Percentiles rank a stretch among this genome's conserved stretches.
Conservation (phyloP, 176 grass and related monocot genomes). For the Calamus simplicifolius region DNA sequence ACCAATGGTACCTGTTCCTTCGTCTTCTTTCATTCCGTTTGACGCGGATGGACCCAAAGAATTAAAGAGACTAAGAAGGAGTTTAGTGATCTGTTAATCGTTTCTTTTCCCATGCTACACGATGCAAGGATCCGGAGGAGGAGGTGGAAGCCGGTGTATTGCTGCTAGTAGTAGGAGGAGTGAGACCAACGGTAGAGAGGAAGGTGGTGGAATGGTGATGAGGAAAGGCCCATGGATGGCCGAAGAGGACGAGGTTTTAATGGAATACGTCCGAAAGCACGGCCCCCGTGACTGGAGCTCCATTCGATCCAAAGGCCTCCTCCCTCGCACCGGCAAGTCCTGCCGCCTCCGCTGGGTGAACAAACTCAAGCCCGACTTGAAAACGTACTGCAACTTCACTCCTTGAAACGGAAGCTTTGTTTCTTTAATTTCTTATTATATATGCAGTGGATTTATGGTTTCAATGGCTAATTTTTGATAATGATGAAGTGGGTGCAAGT, state of each 20-base stretch:
- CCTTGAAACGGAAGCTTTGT: too few species aligned
- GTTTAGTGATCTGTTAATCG: neutral
- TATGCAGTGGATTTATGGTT: neutral
- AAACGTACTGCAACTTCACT: constrained; percentile 31
- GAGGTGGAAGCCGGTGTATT: neutral
- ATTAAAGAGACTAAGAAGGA: neutral
- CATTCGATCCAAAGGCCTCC: constrained; percentile 78
- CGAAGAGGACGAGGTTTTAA: constrained; percentile 66
- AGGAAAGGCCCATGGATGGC: constrained; percentile 57
- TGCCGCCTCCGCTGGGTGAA: constrained; percentile 95
- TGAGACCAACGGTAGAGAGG: constrained; percentile 6
- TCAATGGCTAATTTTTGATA: neutral
- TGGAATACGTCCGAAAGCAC: constrained; percentile 54
- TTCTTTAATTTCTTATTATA: too few species aligned
- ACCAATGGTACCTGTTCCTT: too few species aligned
- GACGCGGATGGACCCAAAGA: neutral
- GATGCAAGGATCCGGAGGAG: neutral
- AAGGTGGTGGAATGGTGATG: constrained; percentile 13
- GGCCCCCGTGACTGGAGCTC: constrained; percentile 78
- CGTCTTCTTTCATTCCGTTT: neutral
- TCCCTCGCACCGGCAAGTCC: constrained; percentile 85
- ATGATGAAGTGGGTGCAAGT: constrained; percentile 48
- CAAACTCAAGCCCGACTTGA: constrained; percentile 74
- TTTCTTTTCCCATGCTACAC: too few species aligned
- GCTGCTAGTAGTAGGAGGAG: neutral